Evolutionary conservation across 2,329 filamentous ascomycete genomes (phyloP).

Genomic region (Aspergillus fijiensis): DNA sequence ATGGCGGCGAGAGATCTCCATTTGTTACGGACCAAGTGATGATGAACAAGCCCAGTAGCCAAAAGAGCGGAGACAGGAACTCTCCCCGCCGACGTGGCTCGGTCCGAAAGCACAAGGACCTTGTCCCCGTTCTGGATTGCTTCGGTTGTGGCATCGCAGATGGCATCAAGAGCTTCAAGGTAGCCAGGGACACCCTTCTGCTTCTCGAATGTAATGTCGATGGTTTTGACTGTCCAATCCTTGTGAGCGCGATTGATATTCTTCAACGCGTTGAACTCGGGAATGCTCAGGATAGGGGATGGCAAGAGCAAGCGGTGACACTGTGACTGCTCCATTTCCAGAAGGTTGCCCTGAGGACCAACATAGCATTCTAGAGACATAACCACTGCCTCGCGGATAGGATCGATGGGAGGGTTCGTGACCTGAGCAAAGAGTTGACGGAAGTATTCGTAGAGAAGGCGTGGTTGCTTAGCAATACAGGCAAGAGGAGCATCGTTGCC

Average conservation of each 20-base stretch:
- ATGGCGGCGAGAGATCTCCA: slow-evolving; percentile 88
- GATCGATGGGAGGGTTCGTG: slow-evolving; percentile 96
- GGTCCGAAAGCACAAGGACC: slow-evolving; percentile 85
- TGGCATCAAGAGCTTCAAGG: slow-evolving; percentile 79
- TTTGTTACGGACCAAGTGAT: slow-evolving; percentile 92
- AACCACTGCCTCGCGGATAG: slow-evolving; percentile 94
- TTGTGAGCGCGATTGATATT: slow-evolving; percentile 71
- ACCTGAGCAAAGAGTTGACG: slow-evolving; percentile 96
- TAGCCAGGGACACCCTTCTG: slow-evolving; percentile 79
- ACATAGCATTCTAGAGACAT: slow-evolving; percentile 98
- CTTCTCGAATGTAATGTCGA: slow-evolving; percentile 93
- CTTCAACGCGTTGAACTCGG: slow-evolving; percentile 84
- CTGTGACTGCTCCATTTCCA: slow-evolving; percentile 90
- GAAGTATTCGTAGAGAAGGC: slow-evolving; percentile 94
- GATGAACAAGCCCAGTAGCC: slow-evolving; percentile 90
- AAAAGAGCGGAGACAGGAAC: slow-evolving; percentile 83
- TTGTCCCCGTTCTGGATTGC: slow-evolving; percentile 81
- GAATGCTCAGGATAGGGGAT: slow-evolving; percentile 83
- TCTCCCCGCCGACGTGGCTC: slow-evolving; percentile 76
- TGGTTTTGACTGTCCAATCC: slow-evolving; percentile 83
- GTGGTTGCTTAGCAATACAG: slow-evolving; percentile 84
- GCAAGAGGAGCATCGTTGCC: slow-evolving; percentile 93
- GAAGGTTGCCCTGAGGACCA: slow-evolving; percentile 88
- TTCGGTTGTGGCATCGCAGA: slow-evolving; percentile 80
- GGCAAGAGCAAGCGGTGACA: slow-evolving; percentile 82